Evolutionary conservation across 257 asterid species (phyloP).

Genomic region (Solanum gandarillasii): DNA sequence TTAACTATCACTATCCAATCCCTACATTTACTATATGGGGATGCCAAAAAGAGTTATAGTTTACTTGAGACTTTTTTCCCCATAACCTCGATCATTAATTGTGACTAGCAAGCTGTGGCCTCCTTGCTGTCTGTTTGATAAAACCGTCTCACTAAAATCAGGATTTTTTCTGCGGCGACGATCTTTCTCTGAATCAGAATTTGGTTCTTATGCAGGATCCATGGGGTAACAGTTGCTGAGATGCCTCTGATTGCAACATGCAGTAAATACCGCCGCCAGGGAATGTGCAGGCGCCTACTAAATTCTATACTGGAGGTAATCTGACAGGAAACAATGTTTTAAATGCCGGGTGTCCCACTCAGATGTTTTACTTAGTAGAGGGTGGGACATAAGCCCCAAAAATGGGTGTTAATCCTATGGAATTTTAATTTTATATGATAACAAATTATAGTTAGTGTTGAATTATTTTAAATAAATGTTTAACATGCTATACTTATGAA

Average conservation of each 20-base stretch:
- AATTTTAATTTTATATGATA: background rate
- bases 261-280: slow-evolving; percentile 84
- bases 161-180: background rate
- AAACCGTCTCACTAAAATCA: background rate
- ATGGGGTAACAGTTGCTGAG: slow-evolving; percentile 86
- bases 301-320: slow-evolving; percentile 70
- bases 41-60: background rate
- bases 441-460: background rate
- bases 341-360: background rate
- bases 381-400: background rate
- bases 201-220: slow-evolving; percentile 51
- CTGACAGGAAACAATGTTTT: background rate
- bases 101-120: background rate
- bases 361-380: background rate
- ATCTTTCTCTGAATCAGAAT: background rate
- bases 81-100: background rate
- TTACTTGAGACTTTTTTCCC: background rate
- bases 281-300: slow-evolving; percentile 87
- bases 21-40: background rate
- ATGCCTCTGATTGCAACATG: slow-evolving; percentile 96
- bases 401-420: background rate
- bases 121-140: background rate
- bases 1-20: background rate
- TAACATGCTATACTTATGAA: background rate
- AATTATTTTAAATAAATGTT: background rate